phyloP scores from a whole-genome alignment of 176 grass and related monocot genomes.

The Bolboschoenus planiculmis region DNA sequence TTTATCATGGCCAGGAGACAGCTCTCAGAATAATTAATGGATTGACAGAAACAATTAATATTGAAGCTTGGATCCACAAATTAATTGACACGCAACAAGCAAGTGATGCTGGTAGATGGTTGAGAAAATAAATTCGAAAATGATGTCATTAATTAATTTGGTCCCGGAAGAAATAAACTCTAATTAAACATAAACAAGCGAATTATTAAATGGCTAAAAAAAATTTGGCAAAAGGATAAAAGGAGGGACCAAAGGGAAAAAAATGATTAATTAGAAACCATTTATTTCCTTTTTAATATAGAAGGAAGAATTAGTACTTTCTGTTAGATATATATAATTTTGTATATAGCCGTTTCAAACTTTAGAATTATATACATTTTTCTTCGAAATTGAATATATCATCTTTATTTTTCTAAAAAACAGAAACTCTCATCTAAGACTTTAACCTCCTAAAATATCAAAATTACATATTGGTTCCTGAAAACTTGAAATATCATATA shows the following conservation, averaged over 20 bases:
- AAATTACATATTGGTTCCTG: too few species aligned
- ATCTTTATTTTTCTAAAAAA: too few species aligned
- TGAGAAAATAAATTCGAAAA: conserved; percentile 8
- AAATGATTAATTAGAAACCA: neutral
- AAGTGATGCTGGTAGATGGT: neutral
- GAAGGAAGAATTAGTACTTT: neutral
- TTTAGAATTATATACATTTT: neutral
- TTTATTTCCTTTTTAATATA: neutral
- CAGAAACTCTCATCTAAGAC: too few species aligned
- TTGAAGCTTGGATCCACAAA: neutral
- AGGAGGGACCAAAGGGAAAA: too few species aligned
- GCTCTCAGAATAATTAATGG: conserved; percentile 12
- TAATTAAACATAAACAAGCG: neutral
- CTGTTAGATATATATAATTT: neutral
- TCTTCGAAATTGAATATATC: neutral
- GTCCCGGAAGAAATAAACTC: neutral
- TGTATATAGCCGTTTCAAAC: neutral
- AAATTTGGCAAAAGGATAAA: neutral
- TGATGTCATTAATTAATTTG: neutral
- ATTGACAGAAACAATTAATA: neutral
- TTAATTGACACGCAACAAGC: neutral
- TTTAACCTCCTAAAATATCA: too few species aligned
- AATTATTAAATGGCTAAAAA: neutral
- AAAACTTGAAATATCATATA: too few species aligned
- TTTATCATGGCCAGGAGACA: neutral